These are phyloP conservation scores for Vitis rupestris DNA, from an alignment of 164 flowering plant species.

Conservation along the genomic window DNA sequence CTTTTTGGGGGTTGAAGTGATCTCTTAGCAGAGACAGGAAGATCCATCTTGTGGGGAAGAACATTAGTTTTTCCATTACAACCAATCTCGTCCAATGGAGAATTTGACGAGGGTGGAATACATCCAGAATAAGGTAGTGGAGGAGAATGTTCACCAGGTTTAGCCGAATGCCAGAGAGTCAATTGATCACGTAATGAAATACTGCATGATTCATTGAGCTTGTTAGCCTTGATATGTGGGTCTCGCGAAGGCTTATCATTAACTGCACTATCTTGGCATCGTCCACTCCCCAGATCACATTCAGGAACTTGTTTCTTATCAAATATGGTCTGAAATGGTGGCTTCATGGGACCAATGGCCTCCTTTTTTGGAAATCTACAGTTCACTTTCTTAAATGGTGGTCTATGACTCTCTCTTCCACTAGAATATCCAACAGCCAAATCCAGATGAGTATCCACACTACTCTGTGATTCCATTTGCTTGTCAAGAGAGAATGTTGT, in stretches of 20 bases:
- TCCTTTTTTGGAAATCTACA: slow-evolving; percentile 6
- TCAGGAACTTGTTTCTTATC: slow-evolving; percentile 1
- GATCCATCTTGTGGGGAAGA: background rate
- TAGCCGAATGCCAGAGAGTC: too few relatives aligned
- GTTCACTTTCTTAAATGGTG: slow-evolving; percentile 1
- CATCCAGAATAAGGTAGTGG: too few relatives aligned
- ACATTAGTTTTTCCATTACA: background rate
- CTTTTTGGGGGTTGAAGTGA: background rate
- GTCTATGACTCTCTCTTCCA: slow-evolving; percentile 2
- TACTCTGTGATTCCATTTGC: background rate
- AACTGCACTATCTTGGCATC: slow-evolving; percentile 4
- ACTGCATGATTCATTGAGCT: background rate
- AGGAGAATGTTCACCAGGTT: background rate
- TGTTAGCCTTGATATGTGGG: slow-evolving; percentile 2
- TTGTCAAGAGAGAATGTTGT: background rate
- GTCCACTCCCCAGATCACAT: background rate
- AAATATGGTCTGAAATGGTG: background rate
- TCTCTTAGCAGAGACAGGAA: background rate
- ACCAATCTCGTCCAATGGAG: background rate
- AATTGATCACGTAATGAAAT: background rate
- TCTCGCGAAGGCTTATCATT: background rate
- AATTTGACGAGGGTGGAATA: too few relatives aligned
- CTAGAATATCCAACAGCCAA: slow-evolving; percentile 12
- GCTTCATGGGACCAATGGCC: background rate
- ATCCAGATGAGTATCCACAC: slow-evolving; percentile 7